Percentiles rank a stretch among this genome's conserved stretches.
Evolutionary conservation across 129 eudicot species (phyloP).

Genomic region (Gnaphalium uliginosum): DNA sequence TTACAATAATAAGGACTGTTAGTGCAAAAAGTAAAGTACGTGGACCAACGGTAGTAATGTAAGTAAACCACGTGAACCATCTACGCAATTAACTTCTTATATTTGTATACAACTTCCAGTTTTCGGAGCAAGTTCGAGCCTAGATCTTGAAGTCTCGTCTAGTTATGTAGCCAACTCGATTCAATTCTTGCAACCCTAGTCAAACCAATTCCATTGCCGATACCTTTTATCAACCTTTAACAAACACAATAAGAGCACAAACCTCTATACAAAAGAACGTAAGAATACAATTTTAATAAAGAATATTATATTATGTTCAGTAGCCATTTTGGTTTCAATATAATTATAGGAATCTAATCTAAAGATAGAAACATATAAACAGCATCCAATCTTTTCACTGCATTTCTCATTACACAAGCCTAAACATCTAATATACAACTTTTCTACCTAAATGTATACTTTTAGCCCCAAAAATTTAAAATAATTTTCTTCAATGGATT

Average conservation of each 20-base stretch:
- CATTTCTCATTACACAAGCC: conserved; percentile 27
- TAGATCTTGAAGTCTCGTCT: too few species aligned
- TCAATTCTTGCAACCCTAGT: too few species aligned
- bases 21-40: too few species aligned
- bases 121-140: too few species aligned
- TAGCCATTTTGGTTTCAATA: conserved; percentile 20
- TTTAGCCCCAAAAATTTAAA: conserved; percentile 29
- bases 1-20: too few species aligned
- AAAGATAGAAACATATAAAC: conserved; percentile 33
- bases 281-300: not conserved
- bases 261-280: not conserved
- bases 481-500: conserved; percentile 21
- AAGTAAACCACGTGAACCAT: too few species aligned
- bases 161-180: too few species aligned
- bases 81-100: too few species aligned
- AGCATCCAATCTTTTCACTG: conserved; percentile 29
- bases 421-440: conserved; percentile 37
- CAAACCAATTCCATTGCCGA: too few species aligned
- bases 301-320: not conserved
- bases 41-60: too few species aligned
- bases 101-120: too few species aligned
- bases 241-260: not conserved
- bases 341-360: not conserved
- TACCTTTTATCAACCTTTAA: too few species aligned
- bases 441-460: conserved; percentile 39